A percentile compares a stretch with the other conserved stretches of the same genome.
These are phyloP conservation scores for Aplosporella prunicola DNA, from an alignment of 2,329 filamentous ascomycete genomes.

Conservation along the genomic window DNA sequence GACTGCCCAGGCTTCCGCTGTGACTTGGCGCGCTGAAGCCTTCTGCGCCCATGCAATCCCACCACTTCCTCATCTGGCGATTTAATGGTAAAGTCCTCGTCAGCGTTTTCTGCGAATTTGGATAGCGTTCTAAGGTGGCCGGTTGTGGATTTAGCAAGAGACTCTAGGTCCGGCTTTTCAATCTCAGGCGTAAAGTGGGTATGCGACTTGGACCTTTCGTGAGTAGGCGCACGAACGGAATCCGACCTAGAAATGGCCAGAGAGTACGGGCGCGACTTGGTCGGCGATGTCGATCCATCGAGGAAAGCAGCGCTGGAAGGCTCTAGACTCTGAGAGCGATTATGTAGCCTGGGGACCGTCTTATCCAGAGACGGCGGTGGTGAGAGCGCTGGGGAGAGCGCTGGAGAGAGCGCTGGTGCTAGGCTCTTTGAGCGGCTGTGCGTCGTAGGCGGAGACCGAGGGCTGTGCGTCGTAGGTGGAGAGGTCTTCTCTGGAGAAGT, in stretches of 20 bases:
- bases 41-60: constrained; percentile 74
- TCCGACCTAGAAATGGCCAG: constrained; percentile 30
- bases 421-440: constrained; percentile 31
- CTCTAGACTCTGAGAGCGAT: constrained; percentile 14
- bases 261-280: constrained; percentile 36
- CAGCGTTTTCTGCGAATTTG: constrained; percentile 58
- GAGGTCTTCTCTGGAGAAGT: no score
- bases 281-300: constrained; percentile 36
- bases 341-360: constrained; percentile 1
- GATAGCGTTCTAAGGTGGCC: constrained; percentile 82
- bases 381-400: not conserved
- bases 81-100: constrained; percentile 72
- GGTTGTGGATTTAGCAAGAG: constrained; percentile 79
- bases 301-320: constrained; percentile 31
- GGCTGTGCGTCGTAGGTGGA: no score
- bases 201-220: constrained; percentile 17
- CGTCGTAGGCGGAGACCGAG: constrained; percentile 14
- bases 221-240: constrained; percentile 27
- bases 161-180: constrained; percentile 56
- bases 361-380: not conserved
- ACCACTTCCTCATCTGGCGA: constrained; percentile 75
- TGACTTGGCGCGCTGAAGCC: constrained; percentile 61
- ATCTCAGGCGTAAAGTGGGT: constrained; percentile 22
- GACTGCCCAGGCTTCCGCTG: constrained; percentile 44
- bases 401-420: constrained; percentile 14